These are phyloP conservation scores for Fusarium chlamydosporum DNA, from an alignment of 2,329 filamentous ascomycete genomes.

Conservation along the genomic window DNA sequence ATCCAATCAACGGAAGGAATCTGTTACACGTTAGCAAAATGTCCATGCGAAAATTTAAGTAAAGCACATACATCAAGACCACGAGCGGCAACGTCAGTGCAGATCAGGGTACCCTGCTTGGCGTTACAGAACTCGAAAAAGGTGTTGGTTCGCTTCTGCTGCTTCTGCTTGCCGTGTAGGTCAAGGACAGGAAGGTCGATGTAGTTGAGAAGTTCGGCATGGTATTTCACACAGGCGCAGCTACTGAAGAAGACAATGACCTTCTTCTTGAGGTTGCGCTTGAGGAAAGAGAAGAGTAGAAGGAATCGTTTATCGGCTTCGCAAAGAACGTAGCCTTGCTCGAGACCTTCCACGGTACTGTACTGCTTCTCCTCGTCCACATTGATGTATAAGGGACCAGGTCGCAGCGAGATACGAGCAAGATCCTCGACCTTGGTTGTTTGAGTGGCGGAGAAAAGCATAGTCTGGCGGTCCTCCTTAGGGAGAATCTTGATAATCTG, in stretches of 20 bases:
- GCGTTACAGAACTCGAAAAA: conserved; percentile 94
- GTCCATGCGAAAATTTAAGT: background rate
- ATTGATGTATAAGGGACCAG: conserved; percentile 95
- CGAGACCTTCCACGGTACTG: conserved; percentile 91
- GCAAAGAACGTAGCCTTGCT: conserved; percentile 96
- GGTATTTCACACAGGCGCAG: conserved; percentile 95
- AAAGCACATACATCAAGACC: conserved; percentile 80
- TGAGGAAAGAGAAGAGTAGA: conserved; percentile 93
- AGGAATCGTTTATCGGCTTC: conserved; percentile 95
- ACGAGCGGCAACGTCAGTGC: conserved; percentile 95
- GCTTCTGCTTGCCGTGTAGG: conserved; percentile 95
- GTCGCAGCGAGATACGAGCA: conserved; percentile 90
- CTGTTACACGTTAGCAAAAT: conserved; percentile 55
- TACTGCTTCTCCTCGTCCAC: conserved; percentile 92
- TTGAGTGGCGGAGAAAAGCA: conserved; percentile 99
- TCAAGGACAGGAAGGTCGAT: conserved; percentile 92
- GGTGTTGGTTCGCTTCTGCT: conserved; percentile 98
- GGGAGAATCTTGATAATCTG: conserved; percentile 96
- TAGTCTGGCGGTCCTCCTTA: conserved; percentile 88
- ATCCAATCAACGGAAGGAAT: conserved; percentile 98
- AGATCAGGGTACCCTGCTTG: conserved; percentile 88
- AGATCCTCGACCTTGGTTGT: conserved; percentile 99
- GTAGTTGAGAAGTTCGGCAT: conserved; percentile 95
- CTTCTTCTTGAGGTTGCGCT: conserved; percentile 92
- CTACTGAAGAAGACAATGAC: conserved; percentile 97